phyloP scores from a whole-genome alignment of 345 rosid genomes.

The Stellera chamaejasme region DNA sequence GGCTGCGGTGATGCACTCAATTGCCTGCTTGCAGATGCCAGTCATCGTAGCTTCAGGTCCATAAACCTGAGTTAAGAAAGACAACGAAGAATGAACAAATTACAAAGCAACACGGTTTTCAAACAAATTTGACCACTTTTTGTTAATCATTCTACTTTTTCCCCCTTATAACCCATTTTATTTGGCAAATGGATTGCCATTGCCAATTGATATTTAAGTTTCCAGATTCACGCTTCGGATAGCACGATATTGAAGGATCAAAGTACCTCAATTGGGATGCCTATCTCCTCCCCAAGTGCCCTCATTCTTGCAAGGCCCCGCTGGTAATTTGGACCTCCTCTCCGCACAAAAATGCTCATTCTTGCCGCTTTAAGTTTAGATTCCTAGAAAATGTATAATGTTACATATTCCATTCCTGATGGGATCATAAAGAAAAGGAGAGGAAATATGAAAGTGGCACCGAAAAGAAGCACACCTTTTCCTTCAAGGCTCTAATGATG shows the following conservation, averaged over 20 bases:
- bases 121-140: background rate
- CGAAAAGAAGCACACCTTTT: conserved; percentile 46
- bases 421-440: background rate
- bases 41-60: conserved; percentile 98
- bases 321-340: conserved; percentile 83
- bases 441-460: background rate
- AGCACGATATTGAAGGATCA: background rate
- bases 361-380: conserved; percentile 68
- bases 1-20: conserved; percentile 58
- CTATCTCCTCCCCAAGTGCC: conserved; percentile 57
- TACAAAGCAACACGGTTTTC: background rate
- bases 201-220: background rate
- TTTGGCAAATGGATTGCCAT: too few relatives aligned
- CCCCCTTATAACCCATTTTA: too few relatives aligned
- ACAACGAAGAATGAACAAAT: background rate
- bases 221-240: background rate
- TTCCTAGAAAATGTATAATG: conserved; percentile 31
- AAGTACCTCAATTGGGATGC: conserved; percentile 84
- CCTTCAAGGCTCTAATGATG: conserved; percentile 83
- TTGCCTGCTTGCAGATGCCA: conserved; percentile 92
- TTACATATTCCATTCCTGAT: background rate
- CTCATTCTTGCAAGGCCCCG: conserved; percentile 86
- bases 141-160: background rate
- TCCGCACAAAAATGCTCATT: conserved; percentile 58
- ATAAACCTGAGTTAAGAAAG: conserved; percentile 42